Conservation (phyloP, 2,329 filamentous ascomycete genomes). For the Ustilaginoidea virens region DNA sequence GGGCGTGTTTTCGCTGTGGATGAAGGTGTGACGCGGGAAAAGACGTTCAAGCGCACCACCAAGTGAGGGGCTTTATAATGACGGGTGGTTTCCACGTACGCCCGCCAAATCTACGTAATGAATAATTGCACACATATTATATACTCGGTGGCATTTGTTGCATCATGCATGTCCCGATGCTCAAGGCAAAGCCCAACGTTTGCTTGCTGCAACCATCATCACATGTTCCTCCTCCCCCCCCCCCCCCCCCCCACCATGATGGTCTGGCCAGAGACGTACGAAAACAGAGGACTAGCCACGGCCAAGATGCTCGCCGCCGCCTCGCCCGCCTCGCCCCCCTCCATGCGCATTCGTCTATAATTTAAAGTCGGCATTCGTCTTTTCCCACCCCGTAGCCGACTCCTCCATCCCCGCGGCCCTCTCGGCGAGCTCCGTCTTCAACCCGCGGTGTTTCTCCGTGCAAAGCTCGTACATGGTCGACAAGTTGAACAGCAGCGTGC, state of each 20-base stretch:
- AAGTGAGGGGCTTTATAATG: not conserved
- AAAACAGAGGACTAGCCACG: constrained; percentile 67
- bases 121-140: no score
- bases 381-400: constrained; percentile 50
- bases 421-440: constrained; percentile 60
- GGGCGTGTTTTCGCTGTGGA: constrained; percentile 62
- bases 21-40: constrained; percentile 43
- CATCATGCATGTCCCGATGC: no score
- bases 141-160: no score
- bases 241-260: constrained; percentile 72
- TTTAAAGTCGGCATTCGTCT: constrained; percentile 61
- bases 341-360: constrained; percentile 39
- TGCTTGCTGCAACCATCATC: not conserved
- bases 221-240: constrained; percentile 58
- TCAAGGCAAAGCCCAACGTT: no score
- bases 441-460: constrained; percentile 54
- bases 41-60: no score
- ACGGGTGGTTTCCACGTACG: no score
- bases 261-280: constrained; percentile 76
- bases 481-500: constrained; percentile 76
- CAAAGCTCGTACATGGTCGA: constrained; percentile 85
- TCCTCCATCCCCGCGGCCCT: constrained; percentile 46
- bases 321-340: constrained; percentile 41
- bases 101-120: no score
- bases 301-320: constrained; percentile 65